Base-by-base conservation (phyloP, 2,329 filamentous ascomycete genomes). In the Blastomyces parvus region DNA sequence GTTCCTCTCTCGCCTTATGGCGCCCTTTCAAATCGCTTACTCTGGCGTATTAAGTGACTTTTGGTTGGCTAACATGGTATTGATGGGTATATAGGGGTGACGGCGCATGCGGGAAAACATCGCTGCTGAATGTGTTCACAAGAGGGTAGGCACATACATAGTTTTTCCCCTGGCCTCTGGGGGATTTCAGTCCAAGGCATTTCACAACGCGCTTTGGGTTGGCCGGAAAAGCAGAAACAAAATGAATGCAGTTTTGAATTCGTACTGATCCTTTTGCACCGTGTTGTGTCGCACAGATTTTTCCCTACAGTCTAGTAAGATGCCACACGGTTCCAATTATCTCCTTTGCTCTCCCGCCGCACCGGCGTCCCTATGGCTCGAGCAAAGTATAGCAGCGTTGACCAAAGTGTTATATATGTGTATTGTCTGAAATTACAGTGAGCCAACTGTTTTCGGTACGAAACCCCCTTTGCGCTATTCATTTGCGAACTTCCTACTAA, bases 91-190 rank as follows among this genome's bases (percentile, higher is more conserved):
- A 66, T 70, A 96, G 91, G 74, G 93, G 93, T 71, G 93, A 97
- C 76, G 93, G 93, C 83, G 93, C 93, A 70, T 95, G 89, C 78
- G 93, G 93, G 74, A 99, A 99, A 83, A 99, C 94, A 62, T 97
- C 92, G 68, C 79, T 97, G 73, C 80, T 99, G 71, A 99, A 99
- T 76, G 94, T 99, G 76, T 99, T 99, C 80, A 99, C 94, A 69
- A 87, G 93, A 88, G 93, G 93, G 89, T 95, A 56, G 36, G 33
- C 25, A 57, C 14, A 44, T 59, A 27, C 14, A 30, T 57, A 55
- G 30, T 8, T 36, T 1, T 36, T 2, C 33, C 33, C 6, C 33
- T 9, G 0, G 33, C 53, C 22, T 44, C 36, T 25, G 25, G 40
- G 8, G 13, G 13, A 22, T 36, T 40, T 19, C 33, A 30, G 9